These are phyloP conservation scores for Cercospora berteroae DNA, from an alignment of 2,329 filamentous ascomycete species.

Conservation along the genomic window DNA sequence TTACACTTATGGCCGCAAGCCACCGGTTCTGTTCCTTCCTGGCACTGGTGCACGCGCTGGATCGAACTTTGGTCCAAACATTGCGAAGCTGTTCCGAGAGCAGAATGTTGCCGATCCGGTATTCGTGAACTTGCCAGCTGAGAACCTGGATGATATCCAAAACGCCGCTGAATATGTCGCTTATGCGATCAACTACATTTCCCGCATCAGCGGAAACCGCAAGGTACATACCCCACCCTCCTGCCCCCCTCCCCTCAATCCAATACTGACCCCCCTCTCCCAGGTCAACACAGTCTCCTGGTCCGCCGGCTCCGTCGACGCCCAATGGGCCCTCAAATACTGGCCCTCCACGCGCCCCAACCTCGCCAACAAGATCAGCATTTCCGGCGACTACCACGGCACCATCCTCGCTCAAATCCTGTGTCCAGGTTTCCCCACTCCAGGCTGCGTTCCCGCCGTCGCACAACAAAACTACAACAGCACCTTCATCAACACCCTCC, in stretches of 20 bases:
- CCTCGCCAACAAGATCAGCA: slow-evolving; percentile 50
- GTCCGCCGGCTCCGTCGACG: slow-evolving; percentile 55
- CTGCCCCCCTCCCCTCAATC: no score
- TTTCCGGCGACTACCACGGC: slow-evolving; percentile 55
- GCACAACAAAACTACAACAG: slow-evolving; percentile 50
- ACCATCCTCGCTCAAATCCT: slow-evolving; percentile 42
- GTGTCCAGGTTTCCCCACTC: slow-evolving; percentile 30
- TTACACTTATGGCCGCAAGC: slow-evolving; percentile 47
- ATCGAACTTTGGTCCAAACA: slow-evolving; percentile 47
- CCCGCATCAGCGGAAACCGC: slow-evolving; percentile 38
- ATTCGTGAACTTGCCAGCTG: slow-evolving; percentile 55
- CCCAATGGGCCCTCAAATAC: slow-evolving; percentile 59
- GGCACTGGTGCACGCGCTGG: slow-evolving; percentile 53
- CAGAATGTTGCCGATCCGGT: slow-evolving; percentile 49
- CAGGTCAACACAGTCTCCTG: slow-evolving; percentile 50
- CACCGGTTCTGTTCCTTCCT: slow-evolving; percentile 53
- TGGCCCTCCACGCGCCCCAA: slow-evolving; percentile 51
- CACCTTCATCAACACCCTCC: slow-evolving; percentile 46
- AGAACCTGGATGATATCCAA: slow-evolving; percentile 51
- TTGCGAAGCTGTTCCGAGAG: slow-evolving; percentile 49
- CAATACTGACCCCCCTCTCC: not conserved
- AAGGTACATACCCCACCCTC: slow-evolving; percentile 29
- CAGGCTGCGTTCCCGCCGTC: slow-evolving; percentile 41
- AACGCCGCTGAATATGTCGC: slow-evolving; percentile 55
- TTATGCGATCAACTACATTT: slow-evolving; percentile 58